A percentile compares a stretch with the other conserved stretches of the same genome.
phyloP scores from a whole-genome alignment of 495 filamentous ascomycete species.

The Platismatia glauca region DNA sequence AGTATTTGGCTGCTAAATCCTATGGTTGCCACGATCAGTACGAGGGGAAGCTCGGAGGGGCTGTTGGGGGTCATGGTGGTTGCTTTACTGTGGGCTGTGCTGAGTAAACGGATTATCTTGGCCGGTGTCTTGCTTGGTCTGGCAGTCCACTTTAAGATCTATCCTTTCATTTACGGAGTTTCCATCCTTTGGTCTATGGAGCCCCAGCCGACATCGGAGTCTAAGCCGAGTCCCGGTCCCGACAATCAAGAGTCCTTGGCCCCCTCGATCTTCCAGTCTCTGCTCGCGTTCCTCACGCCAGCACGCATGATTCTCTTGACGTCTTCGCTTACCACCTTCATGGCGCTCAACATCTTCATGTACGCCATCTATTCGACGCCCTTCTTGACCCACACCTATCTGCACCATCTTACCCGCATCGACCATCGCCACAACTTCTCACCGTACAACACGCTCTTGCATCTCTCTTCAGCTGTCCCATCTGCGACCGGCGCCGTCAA shows the following conservation, averaged over 20 bases:
- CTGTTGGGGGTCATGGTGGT: slow-evolving; percentile 75
- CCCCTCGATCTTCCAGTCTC: slow-evolving; percentile 11
- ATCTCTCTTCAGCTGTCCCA: slow-evolving; percentile 57
- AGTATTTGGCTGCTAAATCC: slow-evolving; percentile 91
- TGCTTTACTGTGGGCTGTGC: slow-evolving; percentile 71
- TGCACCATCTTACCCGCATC: slow-evolving; percentile 85
- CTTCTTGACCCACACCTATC: slow-evolving; percentile 81
- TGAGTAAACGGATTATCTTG: slow-evolving; percentile 46
- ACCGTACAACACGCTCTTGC: slow-evolving; percentile 85
- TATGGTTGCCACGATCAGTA: slow-evolving; percentile 95
- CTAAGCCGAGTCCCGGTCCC: not conserved
- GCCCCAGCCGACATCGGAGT: slow-evolving; percentile 17
- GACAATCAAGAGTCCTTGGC: not conserved
- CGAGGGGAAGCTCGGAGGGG: slow-evolving; percentile 87
- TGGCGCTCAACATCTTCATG: slow-evolving; percentile 65
- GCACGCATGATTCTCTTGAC: slow-evolving; percentile 52
- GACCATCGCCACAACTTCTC: slow-evolving; percentile 99
- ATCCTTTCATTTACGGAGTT: slow-evolving; percentile 87
- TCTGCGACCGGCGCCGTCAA: slow-evolving; percentile 29
- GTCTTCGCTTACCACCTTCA: slow-evolving; percentile 61
- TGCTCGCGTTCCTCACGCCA: slow-evolving; percentile 50
- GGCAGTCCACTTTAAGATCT: slow-evolving; percentile 95
- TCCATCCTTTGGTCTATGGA: slow-evolving; percentile 87
- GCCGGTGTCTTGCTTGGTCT: slow-evolving; percentile 74
- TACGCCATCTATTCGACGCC: slow-evolving; percentile 58